Conservation (phyloP, 2,329 filamentous ascomycete species). For the Xylariaceae sp. region DNA sequence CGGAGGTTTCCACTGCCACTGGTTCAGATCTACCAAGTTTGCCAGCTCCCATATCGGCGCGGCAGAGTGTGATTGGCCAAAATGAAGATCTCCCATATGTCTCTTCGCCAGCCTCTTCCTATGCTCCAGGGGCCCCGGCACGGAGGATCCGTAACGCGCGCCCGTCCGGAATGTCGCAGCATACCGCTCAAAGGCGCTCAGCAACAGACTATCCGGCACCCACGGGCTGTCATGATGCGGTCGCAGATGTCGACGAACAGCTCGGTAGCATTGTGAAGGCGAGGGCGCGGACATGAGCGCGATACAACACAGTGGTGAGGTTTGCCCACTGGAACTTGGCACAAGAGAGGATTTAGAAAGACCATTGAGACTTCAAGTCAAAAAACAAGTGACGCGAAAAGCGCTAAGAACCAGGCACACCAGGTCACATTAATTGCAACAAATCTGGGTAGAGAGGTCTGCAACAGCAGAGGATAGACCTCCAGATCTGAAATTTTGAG, state of each 20-base stretch:
- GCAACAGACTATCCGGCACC: constrained; percentile 54
- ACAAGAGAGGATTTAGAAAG: constrained; percentile 4
- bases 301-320: constrained; percentile 1
- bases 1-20: constrained; percentile 50
- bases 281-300: constrained; percentile 42
- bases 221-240: constrained; percentile 44
- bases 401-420: no score
- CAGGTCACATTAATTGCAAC: background rate
- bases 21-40: constrained; percentile 38
- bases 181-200: constrained; percentile 44
- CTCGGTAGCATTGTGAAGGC: constrained; percentile 44
- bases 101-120: constrained; percentile 48
- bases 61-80: constrained; percentile 32
- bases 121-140: constrained; percentile 51
- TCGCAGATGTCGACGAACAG: constrained; percentile 38
- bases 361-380: constrained; percentile 1
- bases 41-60: constrained; percentile 43
- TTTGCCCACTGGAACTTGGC: constrained; percentile 2
- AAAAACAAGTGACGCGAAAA: background rate
- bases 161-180: constrained; percentile 26
- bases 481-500: no score
- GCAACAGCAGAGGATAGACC: no score
- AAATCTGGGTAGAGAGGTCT: no score
- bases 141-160: constrained; percentile 32
- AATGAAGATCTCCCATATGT: constrained; percentile 46